A percentile compares a stretch with the other conserved stretches of the same genome.
phyloP scores from a whole-genome alignment of 345 rosid species.

The Gossypium mustelinum region DNA sequence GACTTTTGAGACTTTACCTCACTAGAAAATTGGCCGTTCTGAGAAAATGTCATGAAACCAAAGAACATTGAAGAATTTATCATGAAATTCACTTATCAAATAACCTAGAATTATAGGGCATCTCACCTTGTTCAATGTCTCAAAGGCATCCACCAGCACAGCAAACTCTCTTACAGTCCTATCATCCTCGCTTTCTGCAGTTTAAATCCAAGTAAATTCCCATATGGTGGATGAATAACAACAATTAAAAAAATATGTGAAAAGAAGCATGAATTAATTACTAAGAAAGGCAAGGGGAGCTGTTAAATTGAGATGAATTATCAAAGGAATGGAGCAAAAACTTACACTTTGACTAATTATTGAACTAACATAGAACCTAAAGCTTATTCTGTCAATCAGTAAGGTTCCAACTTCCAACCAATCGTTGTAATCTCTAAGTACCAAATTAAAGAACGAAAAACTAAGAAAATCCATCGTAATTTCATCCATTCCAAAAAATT shows the following conservation, averaged over 20 bases:
- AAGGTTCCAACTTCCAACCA: not conserved
- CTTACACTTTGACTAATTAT: not conserved
- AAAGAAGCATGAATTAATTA: not conserved
- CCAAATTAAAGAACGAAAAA: not conserved
- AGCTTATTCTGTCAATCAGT: not conserved
- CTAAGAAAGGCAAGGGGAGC: not conserved
- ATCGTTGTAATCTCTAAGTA: not conserved
- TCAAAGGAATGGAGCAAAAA: not conserved
- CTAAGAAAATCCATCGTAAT: not conserved
- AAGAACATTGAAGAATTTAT: conserved; percentile 14
- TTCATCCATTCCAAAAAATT: not conserved
- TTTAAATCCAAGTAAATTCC: conserved; percentile 37
- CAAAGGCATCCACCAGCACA: conserved; percentile 54
- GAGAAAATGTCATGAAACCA: not conserved
- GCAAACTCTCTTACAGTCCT: conserved; percentile 75
- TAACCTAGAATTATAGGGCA: not conserved
- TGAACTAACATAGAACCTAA: not conserved
- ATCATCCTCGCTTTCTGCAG: conserved; percentile 80
- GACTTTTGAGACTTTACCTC: conserved; percentile 24
- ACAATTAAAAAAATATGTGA: conserved; percentile 5
- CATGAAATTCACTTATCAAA: not conserved
- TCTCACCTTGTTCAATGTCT: conserved; percentile 45
- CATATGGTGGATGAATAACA: conserved; percentile 11
- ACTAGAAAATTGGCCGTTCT: conserved; percentile 35
- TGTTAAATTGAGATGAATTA: not conserved